These are phyloP conservation scores for Nitzschia sp. DNA, from an alignment of 108 stramenopile genomes.

Conservation along the genomic window DNA sequence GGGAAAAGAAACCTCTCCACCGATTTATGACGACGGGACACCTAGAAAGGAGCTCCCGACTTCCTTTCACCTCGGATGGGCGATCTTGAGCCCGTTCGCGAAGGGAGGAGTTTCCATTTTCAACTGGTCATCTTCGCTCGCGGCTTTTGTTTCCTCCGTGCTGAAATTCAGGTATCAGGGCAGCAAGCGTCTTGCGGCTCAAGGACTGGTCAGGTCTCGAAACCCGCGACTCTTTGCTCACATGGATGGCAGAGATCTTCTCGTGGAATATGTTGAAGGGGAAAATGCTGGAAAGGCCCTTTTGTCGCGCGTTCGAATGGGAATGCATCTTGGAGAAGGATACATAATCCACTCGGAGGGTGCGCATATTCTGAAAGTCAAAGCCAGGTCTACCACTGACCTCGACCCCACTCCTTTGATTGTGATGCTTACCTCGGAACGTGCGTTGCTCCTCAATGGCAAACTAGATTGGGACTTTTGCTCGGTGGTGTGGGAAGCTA, in stretches of 20 bases:
- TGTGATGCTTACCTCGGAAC: conserved; percentile 56
- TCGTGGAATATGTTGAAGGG: conserved; percentile 70
- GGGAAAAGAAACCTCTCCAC: conserved; percentile 10
- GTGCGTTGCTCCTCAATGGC: conserved; percentile 47
- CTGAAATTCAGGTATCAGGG: conserved; percentile 22
- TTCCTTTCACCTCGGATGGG: neutral
- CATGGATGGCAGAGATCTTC: conserved; percentile 53
- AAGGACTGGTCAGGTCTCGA: conserved; percentile 39
- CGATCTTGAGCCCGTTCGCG: conserved; percentile 11
- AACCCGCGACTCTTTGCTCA: conserved; percentile 63
- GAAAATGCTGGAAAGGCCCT: conserved; percentile 64
- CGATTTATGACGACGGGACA: conserved; percentile 28
- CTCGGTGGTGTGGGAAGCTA: conserved; percentile 57
- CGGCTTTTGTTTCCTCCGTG: conserved; percentile 12
- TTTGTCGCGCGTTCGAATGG: conserved; percentile 55
- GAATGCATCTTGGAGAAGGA: conserved; percentile 60
- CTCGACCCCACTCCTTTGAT: conserved; percentile 30
- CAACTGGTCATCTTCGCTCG: conserved; percentile 3
- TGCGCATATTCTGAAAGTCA: conserved; percentile 13
- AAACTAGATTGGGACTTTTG: conserved; percentile 42
- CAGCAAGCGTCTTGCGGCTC: conserved; percentile 17
- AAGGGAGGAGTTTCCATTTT: conserved; percentile 21
- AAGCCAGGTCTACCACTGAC: conserved; percentile 5
- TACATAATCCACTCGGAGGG: conserved; percentile 55
- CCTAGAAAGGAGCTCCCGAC: neutral